Base-by-base conservation (phyloP, 2,329 filamentous ascomycete genomes). In the Calonectria crousiana region DNA sequence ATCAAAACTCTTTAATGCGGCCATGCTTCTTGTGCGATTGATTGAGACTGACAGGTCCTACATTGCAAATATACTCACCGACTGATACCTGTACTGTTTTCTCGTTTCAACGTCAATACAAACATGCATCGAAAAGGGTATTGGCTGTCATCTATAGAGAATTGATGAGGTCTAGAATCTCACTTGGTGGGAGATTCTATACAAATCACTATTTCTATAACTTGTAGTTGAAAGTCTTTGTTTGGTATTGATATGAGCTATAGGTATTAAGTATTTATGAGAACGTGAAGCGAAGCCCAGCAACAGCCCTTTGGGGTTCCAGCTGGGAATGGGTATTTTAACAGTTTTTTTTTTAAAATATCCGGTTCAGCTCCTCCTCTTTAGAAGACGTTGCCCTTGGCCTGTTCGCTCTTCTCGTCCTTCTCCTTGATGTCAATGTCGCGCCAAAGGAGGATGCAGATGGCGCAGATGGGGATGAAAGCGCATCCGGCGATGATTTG, bases 401-500 rank as follows among this genome's bases (percentile, higher is more conserved):
- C 77, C 49, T 81, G 74, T 23, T 68, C 74, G 56, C 77, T 75
- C 44, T 66, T 71, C 16, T 73, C 68, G 38, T 78, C 76, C 76
- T 85, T 80, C 51, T 84, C 82, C 78, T 81, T 84, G n/a, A 86
- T 82, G 51, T 85, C 84, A 67, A 85, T 82, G 64, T 86, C 85
- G 67, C 76, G 83, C 84, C 83, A 86, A 52, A 85, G 77, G 36
- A 81, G 62, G 9, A 86, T 77, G 58, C 80, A 83, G 13, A 81
- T 49, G 6, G 86, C 69, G 6, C 82, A 80, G 2, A 86, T 68
- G 30, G 85, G 85, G 26, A 85, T 82, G 67, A 86, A 81, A 28
- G 79, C 79, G 14, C 81, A 78, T 38, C 85, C 85, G 10, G 83
- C 84, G 71, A 86, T 86, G 10, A 85, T 82, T 84, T 86, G 86